Evolutionary conservation across 805 yeast species (phyloP), one percentile per base, ranked within the genome.

Genomic region (Isabelozyma heimii): DNA sequence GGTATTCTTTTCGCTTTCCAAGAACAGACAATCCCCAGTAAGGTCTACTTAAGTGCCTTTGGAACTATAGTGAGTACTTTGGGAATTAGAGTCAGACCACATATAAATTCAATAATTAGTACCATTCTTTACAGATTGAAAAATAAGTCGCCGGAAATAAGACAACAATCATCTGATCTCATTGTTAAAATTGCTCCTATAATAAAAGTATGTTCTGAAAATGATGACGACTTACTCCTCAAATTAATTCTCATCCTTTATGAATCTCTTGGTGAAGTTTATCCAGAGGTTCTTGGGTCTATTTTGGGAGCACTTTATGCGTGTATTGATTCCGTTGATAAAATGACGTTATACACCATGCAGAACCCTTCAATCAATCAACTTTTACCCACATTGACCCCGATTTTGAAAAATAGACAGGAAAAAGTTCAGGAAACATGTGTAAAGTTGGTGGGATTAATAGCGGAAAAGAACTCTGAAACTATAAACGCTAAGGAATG

Each of bases 211-310:
- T 87, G 96, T 62, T 80, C 76, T 8, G 59, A 59, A 16, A 68
- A 61, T 16, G 87, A 88, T 58, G 79, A 77, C 35, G 83, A 77
- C 10, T 67, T 88, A 46, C 61, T 92, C 52, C 76, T 77, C 48
- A 87, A 87, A 57, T 70, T 92, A 47, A 84, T 91, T 5, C 78
- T 87, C 17, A 84, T 91, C 13, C 70, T 94, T 33, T 90, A 87
- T 63, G 99, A 94, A 64, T 87, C 94, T 12, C 74, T 94, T 8
- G 99, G 99, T 15, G 99, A 94, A 62, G 92, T 87, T 5, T 90
- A 84, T 55, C 99, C 99, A 0, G 97, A 91, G 46, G 97, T 91
- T 2, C 72, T 94, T 42, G 97, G 96, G 0, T 87, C 97, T 0
- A 79, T 92, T 2, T 69, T 94, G 13, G 79, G 80, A 14, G 96